Conservation (phyloP, 2,329 filamentous ascomycete genomes). For the Aspergillus melleus region DNA sequence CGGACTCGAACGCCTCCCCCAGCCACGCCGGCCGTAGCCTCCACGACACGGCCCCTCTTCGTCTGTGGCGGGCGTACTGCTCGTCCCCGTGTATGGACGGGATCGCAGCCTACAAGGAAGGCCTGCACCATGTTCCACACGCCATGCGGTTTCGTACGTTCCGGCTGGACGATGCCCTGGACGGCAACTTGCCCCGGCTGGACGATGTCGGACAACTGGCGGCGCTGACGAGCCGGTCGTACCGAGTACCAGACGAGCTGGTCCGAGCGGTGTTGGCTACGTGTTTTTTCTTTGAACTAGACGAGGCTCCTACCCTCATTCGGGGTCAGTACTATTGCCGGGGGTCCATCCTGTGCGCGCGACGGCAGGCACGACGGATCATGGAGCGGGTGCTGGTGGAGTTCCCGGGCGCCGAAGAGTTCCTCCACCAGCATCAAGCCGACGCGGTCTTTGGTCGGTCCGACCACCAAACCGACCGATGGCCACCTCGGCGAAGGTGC, state of each 20-base stretch:
- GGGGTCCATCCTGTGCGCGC: conserved; percentile 21
- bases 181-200: conserved; percentile 8
- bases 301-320: conserved; percentile 7
- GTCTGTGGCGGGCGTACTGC: conserved; percentile 18
- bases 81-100: conserved; percentile 24
- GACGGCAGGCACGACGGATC: conserved; percentile 8
- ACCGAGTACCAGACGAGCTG: conserved; percentile 13
- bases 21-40: neutral
- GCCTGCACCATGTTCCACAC: neutral
- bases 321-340: conserved; percentile 15
- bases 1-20: neutral
- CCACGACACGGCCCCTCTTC: conserved; percentile 9
- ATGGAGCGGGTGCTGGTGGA: conserved; percentile 8
- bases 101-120: neutral
- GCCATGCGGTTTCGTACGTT: neutral
- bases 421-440: conserved; percentile 16
- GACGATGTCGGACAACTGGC: conserved; percentile 11
- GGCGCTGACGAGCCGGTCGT: conserved; percentile 9
- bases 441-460: conserved; percentile 15
- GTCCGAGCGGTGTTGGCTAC: conserved; percentile 17
- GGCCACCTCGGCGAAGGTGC: conserved; percentile 15
- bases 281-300: conserved; percentile 23
- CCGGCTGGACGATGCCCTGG: conserved; percentile 11
- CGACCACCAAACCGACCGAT: conserved; percentile 13
- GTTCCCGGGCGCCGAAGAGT: conserved; percentile 9